A percentile compares a stretch with the other conserved stretches of the same genome.
Conservation (phyloP, 2,329 filamentous ascomycete genomes). For the Pleomassaria siparia region DNA sequence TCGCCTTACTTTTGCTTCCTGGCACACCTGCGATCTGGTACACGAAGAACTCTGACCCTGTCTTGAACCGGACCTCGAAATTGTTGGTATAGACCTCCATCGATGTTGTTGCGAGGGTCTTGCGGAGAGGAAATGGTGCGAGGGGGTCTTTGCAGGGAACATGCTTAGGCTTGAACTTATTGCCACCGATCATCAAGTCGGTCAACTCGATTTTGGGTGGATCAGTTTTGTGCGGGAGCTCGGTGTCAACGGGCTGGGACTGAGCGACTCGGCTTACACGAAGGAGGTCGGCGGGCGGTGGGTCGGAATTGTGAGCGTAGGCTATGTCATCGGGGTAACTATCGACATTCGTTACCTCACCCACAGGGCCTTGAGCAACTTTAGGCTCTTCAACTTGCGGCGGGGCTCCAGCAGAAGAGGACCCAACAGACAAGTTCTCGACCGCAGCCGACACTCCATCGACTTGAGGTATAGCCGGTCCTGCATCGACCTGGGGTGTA, state of each 20-base stretch:
- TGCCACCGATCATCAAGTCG: background rate
- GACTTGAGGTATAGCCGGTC: too few relatives aligned
- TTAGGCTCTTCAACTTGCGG: background rate
- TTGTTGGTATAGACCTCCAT: conserved; percentile 4
- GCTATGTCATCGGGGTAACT: background rate
- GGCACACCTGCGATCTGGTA: conserved; percentile 13
- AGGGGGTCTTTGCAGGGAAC: background rate
- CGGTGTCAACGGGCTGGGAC: background rate
- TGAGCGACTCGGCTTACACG: too few relatives aligned
- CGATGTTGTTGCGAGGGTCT: background rate
- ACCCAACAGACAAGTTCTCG: background rate
- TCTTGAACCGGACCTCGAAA: conserved; percentile 5
- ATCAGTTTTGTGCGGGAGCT: background rate
- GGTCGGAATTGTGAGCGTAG: too few relatives aligned
- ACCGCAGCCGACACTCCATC: background rate
- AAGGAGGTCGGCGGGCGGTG: too few relatives aligned
- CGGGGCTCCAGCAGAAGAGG: background rate
- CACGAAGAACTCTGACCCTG: conserved; percentile 12
- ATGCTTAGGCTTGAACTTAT: background rate
- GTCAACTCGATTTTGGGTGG: background rate
- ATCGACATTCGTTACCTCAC: background rate
- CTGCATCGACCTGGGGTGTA: too few relatives aligned
- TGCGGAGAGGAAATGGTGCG: background rate
- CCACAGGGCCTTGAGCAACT: too few relatives aligned
- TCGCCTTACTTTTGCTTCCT: conserved; percentile 3